Conservation (phyloP, 148 eudicot species). For the Diospyros kaki region DNA sequence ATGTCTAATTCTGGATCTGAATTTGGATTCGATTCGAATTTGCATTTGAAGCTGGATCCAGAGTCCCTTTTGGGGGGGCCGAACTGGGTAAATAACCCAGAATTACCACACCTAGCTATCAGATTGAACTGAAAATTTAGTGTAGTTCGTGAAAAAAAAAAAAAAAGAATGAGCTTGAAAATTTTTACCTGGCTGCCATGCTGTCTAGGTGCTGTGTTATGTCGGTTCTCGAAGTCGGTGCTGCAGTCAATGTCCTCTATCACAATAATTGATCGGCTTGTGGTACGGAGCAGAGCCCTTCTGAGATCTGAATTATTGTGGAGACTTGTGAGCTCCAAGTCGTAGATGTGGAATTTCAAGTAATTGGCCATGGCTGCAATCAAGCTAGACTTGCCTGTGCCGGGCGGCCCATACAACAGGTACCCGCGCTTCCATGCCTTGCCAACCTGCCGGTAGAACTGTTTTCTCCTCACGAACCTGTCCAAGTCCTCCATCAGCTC, state of each 20-base stretch:
- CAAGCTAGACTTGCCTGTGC: constrained; percentile 27
- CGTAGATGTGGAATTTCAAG: constrained; percentile 20
- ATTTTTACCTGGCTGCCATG: constrained; percentile 8
- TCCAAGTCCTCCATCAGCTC: constrained; percentile 19
- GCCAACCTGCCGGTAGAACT: constrained; percentile 20
- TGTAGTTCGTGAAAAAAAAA: too few relatives aligned
- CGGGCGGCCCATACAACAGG: constrained; percentile 26
- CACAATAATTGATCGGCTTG: constrained; percentile 19
- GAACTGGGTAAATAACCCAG: too few relatives aligned
- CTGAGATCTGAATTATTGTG: constrained; percentile 10
- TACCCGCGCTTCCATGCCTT: constrained; percentile 19
- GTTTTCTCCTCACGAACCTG: constrained; percentile 17
- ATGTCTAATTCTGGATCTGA: too few relatives aligned
- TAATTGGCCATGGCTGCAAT: constrained; percentile 29
- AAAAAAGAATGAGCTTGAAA: neutral
- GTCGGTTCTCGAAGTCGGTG: constrained; percentile 11
- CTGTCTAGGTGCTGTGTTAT: neutral
- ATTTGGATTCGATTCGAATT: too few relatives aligned
- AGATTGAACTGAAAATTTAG: too few relatives aligned
- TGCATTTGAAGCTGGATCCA: too few relatives aligned
- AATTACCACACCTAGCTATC: too few relatives aligned
- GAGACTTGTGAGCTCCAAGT: constrained; percentile 15
- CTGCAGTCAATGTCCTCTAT: constrained; percentile 29
- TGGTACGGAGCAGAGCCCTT: constrained; percentile 12
- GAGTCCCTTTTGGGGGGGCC: too few relatives aligned